Conservation (phyloP, 2,329 filamentous ascomycete species). For the Fusarium sublunatum region DNA sequence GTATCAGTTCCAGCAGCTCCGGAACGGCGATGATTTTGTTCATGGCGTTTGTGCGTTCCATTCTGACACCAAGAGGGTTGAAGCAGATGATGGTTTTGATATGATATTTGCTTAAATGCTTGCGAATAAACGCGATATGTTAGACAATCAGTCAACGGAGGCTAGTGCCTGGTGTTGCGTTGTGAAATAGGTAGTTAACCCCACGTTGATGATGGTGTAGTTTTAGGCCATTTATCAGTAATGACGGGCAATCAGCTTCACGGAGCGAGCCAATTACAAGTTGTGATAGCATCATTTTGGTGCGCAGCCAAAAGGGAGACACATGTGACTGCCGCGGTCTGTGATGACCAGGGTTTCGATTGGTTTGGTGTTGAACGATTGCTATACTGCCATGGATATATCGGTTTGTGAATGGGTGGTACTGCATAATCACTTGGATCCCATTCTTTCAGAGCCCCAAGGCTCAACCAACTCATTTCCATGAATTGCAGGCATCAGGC, state of each 20-base stretch:
- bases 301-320: conserved; percentile 1
- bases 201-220: conserved; percentile 1
- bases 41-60: background rate
- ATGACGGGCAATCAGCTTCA: background rate
- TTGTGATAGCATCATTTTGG: conserved; percentile 16
- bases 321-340: conserved; percentile 16
- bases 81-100: background rate
- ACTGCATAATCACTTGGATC: background rate
- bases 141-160: too few relatives aligned
- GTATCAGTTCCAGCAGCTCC: conserved; percentile 46
- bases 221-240: background rate
- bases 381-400: too few relatives aligned
- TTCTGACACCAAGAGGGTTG: background rate
- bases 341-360: too few relatives aligned
- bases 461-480: background rate
- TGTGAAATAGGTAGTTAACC: background rate
- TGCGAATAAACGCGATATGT: background rate
- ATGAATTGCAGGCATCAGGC: too few relatives aligned
- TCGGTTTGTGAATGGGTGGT: too few relatives aligned
- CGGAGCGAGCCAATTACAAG: conserved; percentile 3
- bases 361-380: too few relatives aligned
- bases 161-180: background rate
- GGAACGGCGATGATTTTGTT: conserved; percentile 14
- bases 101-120: background rate
- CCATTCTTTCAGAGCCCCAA: background rate